Evolutionary conservation across 306 rosid species (phyloP).

Genomic region (Nissolia schottii): DNA sequence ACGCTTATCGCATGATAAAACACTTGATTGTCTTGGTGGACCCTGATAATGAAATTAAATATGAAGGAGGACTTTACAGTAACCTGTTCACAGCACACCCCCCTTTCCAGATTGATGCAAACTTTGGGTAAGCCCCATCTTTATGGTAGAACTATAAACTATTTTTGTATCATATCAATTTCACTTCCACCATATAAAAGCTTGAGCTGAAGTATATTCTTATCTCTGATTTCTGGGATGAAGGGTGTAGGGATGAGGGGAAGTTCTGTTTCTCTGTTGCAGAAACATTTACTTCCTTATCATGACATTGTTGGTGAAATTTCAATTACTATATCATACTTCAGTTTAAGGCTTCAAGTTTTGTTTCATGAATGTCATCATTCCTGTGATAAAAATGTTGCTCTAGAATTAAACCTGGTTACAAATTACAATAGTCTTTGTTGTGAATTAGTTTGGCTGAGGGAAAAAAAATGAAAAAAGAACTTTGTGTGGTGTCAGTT

Average conservation of each 20-base stretch:
- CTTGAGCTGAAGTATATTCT: neutral
- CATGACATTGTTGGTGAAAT: neutral
- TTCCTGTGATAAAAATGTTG: neutral
- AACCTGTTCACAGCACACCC: slow-evolving; percentile 89
- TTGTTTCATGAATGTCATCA: neutral
- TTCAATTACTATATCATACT: neutral
- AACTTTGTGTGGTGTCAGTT: slow-evolving; percentile 34
- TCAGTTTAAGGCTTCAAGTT: slow-evolving; percentile 11
- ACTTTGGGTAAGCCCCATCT: slow-evolving; percentile 69
- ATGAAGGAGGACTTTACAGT: slow-evolving; percentile 90
- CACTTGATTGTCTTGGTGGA: slow-evolving; percentile 82
- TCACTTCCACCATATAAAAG: slow-evolving; percentile 15
- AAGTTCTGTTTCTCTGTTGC: neutral
- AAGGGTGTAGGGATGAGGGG: neutral
- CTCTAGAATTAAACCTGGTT: neutral
- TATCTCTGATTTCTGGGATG: neutral
- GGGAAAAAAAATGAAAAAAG: no score
- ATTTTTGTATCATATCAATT: neutral
- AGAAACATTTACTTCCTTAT: neutral
- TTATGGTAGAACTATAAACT: neutral
- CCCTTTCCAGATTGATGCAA: slow-evolving; percentile 96
- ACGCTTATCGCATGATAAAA: slow-evolving; percentile 83
- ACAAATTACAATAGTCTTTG: neutral
- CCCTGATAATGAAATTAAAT: slow-evolving; percentile 63
- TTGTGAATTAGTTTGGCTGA: slow-evolving; percentile 4